phyloP scores from a whole-genome alignment of 805 yeast genomes.

The Wickerhamiella cacticola region DNA sequence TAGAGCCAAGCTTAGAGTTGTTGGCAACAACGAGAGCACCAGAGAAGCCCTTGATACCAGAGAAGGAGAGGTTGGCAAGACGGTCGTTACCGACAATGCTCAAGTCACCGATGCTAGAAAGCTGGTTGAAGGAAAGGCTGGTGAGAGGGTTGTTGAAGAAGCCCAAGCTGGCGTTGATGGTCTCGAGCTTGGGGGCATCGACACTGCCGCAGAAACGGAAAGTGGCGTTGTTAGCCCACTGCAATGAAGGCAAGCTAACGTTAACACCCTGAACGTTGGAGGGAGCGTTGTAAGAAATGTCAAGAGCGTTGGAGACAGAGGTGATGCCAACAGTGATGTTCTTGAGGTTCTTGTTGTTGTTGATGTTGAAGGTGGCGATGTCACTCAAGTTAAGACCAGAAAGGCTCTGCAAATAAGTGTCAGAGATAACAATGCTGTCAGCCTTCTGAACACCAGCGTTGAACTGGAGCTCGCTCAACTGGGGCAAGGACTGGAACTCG shows the following conservation, averaged over 20 bases:
- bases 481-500: slow-evolving; percentile 75
- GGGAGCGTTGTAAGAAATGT: slow-evolving; percentile 80
- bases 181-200: slow-evolving; percentile 52
- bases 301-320: slow-evolving; percentile 60
- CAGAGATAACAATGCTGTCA: slow-evolving; percentile 43
- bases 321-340: slow-evolving; percentile 56
- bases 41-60: slow-evolving; percentile 59
- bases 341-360: slow-evolving; percentile 73
- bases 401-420: slow-evolving; percentile 32
- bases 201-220: slow-evolving; percentile 70
- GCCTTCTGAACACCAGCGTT: slow-evolving; percentile 60
- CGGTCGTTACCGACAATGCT: slow-evolving; percentile 62
- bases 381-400: slow-evolving; percentile 31
- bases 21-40: slow-evolving; percentile 89
- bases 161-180: slow-evolving; percentile 73
- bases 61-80: slow-evolving; percentile 56
- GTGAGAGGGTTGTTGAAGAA: slow-evolving; percentile 57
- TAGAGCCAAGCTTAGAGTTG: slow-evolving; percentile 56
- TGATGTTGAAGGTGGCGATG: slow-evolving; percentile 43
- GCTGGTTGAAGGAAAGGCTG: slow-evolving; percentile 31
- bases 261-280: slow-evolving; percentile 75
- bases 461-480: slow-evolving; percentile 59
- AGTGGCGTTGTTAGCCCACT: slow-evolving; percentile 79
- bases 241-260: slow-evolving; percentile 39
- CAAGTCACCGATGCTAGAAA: slow-evolving; percentile 65